Percentiles rank a stretch among this genome's conserved stretches.
phyloP scores from a whole-genome alignment of 371 early-diverging fungal genomes.

The Blakeslea trispora region DNA sequence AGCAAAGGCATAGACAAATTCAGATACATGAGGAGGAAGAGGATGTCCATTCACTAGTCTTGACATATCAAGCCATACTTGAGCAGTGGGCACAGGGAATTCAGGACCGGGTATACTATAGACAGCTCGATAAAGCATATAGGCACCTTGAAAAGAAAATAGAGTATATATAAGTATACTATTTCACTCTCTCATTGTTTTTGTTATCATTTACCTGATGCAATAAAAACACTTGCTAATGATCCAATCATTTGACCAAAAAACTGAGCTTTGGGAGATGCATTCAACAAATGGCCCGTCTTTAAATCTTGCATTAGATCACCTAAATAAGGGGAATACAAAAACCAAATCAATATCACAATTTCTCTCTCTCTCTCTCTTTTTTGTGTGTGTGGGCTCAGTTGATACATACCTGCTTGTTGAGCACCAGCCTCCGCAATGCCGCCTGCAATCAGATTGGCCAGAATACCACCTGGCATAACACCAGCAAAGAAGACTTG shows the following conservation, averaged over 20 bases:
- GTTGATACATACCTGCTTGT: conserved; percentile 50
- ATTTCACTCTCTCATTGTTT: too few species aligned
- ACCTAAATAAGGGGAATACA: too few species aligned
- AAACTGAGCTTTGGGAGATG: conserved; percentile 55
- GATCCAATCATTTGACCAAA: conserved; percentile 54
- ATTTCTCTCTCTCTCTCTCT: too few species aligned
- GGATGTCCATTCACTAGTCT: conserved; percentile 75
- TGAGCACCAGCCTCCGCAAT: conserved; percentile 47
- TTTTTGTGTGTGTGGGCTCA: too few species aligned
- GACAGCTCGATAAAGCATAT: conserved; percentile 66
- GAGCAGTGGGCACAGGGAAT: conserved; percentile 75
- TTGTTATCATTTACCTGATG: conserved; percentile 31
- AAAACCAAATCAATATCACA: too few species aligned
- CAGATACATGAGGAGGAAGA: conserved; percentile 60
- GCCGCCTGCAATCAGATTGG: conserved; percentile 51
- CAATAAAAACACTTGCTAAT: conserved; percentile 48
- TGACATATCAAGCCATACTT: conserved; percentile 81
- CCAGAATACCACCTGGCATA: conserved; percentile 60
- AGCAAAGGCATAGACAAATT: conserved; percentile 60
- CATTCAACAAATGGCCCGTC: conserved; percentile 48
- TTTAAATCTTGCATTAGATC: conserved; percentile 59
- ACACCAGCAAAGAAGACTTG: conserved; percentile 53
- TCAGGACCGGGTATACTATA: conserved; percentile 74
- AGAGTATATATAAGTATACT: too few species aligned
- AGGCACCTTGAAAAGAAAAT: conserved; percentile 59